Evolutionary conservation across 164 flowering plant genomes (phyloP), one percentile per base, ranked within the genome.

Genomic region (Tetracentron sinense): DNA sequence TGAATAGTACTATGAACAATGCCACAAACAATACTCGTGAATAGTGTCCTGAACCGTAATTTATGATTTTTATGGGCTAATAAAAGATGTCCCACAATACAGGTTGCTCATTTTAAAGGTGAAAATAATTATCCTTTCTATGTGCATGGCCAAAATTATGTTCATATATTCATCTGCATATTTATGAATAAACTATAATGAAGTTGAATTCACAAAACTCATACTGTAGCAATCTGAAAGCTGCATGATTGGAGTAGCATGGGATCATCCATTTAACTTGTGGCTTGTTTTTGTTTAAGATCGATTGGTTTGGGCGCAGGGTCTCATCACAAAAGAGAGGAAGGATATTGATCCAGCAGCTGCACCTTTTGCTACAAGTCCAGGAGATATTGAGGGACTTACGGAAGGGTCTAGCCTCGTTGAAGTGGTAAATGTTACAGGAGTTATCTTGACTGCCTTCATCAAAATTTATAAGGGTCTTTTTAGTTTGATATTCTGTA

Each of bases 251-350:
- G 42, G 15, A 27, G 10, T 66, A 16, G 1, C 28, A 27, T 54
- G 17, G 23, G 23, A 16, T 47, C 53, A 42, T 0, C 28, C 20
- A 22, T 54, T 57, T 1, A 6, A 51, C 17, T 58, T 57, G 19
- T 58, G 58, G 23, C 27, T 60, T 20, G n/a, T 33, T 29, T 54
- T 2, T 56, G 56, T 29, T 42, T 56, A 33, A 67, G 38, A 44
- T 33, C 25, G 26, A 46, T 42, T 52, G 51, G 21, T 65, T 62
- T 72, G 26, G 61, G 26, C 77, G 60, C 82, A 95, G 99, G 99
- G 98, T 58, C 88, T 95, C 15, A 69, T 95, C 59, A 95, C 99
- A 50, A 88, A 78, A 68, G 90, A 80, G 56, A 88, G 98, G 71
- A 81, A 83, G 64, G 74, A 76, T 69, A 68, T 92, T 64, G 97